Base-by-base conservation (phyloP, 768 basidiomycete species). In the Pholiota microspora region DNA sequence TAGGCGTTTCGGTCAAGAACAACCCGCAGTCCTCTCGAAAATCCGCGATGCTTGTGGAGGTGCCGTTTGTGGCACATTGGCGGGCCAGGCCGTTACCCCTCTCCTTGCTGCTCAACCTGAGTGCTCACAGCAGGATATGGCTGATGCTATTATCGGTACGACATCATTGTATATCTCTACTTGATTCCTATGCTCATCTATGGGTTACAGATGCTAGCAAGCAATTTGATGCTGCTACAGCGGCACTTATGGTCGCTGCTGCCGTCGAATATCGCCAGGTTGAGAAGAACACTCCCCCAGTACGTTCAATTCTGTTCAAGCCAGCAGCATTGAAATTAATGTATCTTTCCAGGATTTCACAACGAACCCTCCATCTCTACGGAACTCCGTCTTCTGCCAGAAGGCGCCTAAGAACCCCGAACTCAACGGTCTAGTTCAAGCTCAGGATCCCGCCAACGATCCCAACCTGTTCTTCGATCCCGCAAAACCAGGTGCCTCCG, bases 221-320 rank as follows among this genome's bases (percentile, higher is more conserved):
- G 59, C 77, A 82, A 56, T 82, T 83, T 51, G 77, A 82, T 58
- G 73, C 67, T 28, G 67, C 75, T 7, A 82, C 80, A 2, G 75
- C 77, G 54, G 69, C 71, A 4, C 77, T 72, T 47, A 81, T 83
- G 80, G 72, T 83, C 53, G 70, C 73, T 8, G 68, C 82, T 44
- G 83, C 82, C 13, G 58, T 72, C 8, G 76, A 80, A 62, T 82
- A 81, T 62, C 78, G 81, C 44, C 77, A 81, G 58, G 73, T 65
- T 0, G 83, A 83, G 70, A 84, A 82, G 72, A 83, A 84, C 64
- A 82, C 82, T 0, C 80, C 79, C 60, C 81, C 81, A 34, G 81
- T 80, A 59, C 52, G 73, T 60, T 12, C 12, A 31, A 6, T 12
- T 49, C 51, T 32, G 29, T 5, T 36, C 36, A 23, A 12, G 18